Evolutionary conservation across 371 early-diverging fungal species (phyloP), one percentile per base, ranked within the genome.

Genomic region (Apophysomyces ossiformis): DNA sequence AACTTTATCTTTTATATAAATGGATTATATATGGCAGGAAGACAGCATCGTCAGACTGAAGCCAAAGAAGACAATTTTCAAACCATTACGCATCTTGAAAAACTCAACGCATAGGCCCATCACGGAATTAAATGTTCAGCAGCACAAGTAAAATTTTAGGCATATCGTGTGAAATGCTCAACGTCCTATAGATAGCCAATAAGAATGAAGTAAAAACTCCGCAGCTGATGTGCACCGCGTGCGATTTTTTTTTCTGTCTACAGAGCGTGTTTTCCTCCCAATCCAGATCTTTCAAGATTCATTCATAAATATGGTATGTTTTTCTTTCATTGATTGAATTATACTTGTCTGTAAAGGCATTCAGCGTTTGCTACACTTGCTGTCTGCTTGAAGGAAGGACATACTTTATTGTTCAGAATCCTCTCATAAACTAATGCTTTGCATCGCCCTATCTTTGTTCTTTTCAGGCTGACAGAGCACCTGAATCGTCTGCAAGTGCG

Each of bases 381-480:
- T 26, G 32, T 26, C 32, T 26, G 32, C 32, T 26, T 26, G 2
- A 26, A 26, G 32, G 32, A 26, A 26, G 32, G 32, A 26, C 32
- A 41, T 41, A 41, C 1, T 41, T 41, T 41, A 41, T 41, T 41
- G 41, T 41, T 13, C 13, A 11, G 41, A 8, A 41, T 21, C 18
- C 54, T 21, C 21, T 7, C 5, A 21, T 50, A 32, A 5, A n/a
- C 54, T 9, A 50, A n/a, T 16, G 16, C 13, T 50, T 50, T 50
- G 35, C 16, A 16, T 50, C 54, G 21, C 54, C 9, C 54, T 41
- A 21, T 21, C 41, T 41, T 16, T 26, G 32, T 15, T 26, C 15
- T 32, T 35, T 57, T 12, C 71, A 82, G 82, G 82, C 82, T 57
- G 82, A 82, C 72, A 78, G 63, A 57, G 65, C 72, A 69, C 67